phyloP scores from a whole-genome alignment of 1,284 basidiomycete species.

The Porogramme epimiltina region DNA sequence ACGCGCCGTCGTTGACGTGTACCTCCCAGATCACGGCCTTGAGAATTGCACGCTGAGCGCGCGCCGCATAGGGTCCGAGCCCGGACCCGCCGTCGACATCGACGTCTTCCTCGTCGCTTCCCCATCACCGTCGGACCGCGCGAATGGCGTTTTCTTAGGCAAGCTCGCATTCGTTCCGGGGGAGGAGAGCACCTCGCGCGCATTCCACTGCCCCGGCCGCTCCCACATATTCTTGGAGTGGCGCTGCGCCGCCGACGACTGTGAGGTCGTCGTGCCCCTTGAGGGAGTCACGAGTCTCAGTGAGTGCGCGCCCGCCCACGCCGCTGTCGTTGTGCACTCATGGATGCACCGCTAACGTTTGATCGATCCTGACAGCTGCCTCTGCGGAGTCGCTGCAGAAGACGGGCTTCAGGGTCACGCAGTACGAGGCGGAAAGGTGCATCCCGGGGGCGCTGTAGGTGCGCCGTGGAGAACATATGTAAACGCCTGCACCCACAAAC shows the following conservation, averaged over 20 bases:
- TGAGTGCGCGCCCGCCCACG: neutral
- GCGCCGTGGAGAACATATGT: too few relatives aligned
- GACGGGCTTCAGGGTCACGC: conserved; percentile 2
- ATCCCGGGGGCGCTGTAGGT: neutral
- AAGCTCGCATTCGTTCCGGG: neutral
- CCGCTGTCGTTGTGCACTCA: too few relatives aligned
- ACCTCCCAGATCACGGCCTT: neutral
- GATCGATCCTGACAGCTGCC: neutral
- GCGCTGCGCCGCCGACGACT: neutral
- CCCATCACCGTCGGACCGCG: too few relatives aligned
- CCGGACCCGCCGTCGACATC: neutral
- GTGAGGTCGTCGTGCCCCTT: neutral
- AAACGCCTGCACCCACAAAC: too few relatives aligned
- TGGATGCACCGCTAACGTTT: neutral
- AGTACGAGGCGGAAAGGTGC: conserved; percentile 2
- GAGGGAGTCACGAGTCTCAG: conserved; percentile 4
- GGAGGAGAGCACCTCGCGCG: conserved; percentile 2
- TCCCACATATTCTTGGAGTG: conserved; percentile 2
- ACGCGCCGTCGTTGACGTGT: neutral
- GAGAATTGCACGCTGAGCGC: conserved; percentile 2
- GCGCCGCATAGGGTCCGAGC: neutral
- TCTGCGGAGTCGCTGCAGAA: neutral
- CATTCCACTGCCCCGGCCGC: conserved; percentile 2
- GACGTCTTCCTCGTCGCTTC: neutral
- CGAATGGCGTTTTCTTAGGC: neutral